Evolutionary conservation across 2,329 filamentous ascomycete genomes (phyloP).

Genomic region (Ramichloridium luteum): DNA sequence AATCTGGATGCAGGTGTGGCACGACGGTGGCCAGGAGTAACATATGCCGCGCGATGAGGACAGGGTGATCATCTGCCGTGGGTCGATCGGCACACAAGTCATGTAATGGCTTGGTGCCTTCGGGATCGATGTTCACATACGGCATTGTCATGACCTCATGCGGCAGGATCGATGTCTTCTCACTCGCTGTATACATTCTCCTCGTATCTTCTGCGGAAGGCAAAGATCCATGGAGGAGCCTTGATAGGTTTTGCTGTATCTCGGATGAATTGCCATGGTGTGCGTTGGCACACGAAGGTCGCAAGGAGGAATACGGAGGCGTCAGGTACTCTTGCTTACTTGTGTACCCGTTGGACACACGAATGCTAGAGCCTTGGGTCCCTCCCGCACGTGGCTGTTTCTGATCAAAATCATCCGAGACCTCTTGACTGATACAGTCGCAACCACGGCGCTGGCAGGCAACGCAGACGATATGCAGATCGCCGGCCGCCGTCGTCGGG

Average conservation of each 20-base stretch:
- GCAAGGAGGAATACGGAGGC: neutral
- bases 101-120: no score
- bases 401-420: neutral
- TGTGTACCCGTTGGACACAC: no score
- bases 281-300: slow-evolving; percentile 1
- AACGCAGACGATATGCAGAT: neutral
- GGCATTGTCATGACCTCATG: neutral
- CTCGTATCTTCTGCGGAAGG: neutral
- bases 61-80: slow-evolving; percentile 2
- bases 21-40: slow-evolving; percentile 23
- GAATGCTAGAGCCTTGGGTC: neutral
- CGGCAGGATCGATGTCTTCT: neutral
- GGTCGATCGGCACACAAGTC: no score
- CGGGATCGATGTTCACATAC: neutral
- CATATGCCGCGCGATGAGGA: slow-evolving; percentile 25
- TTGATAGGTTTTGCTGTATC: neutral
- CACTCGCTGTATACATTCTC: neutral
- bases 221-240: neutral
- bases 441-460: neutral
- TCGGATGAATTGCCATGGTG: neutral
- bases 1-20: slow-evolving; percentile 13
- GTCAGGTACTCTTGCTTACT: no score
- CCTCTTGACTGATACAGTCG: neutral
- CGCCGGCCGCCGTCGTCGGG: neutral
- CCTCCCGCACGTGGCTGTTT: neutral